Conservation (phyloP, 1,284 basidiomycete species). For the Phellinidium pouzarii region DNA sequence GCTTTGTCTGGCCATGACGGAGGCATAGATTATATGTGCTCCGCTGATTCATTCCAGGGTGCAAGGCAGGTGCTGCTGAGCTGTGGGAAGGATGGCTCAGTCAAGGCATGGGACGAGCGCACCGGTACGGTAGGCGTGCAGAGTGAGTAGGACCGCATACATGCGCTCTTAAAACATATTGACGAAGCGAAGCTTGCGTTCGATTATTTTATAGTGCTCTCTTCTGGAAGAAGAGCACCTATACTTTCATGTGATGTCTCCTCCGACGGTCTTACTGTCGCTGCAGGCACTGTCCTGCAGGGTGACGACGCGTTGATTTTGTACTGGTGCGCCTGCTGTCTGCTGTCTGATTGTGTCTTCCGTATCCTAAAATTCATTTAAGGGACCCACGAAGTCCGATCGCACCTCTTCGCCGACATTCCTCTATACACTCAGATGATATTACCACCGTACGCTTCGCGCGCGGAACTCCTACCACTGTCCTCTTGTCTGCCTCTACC, state of each 20-base stretch:
- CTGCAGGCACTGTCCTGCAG: constrained; percentile 63
- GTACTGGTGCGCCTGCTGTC: constrained; percentile 50
- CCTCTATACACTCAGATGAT: constrained; percentile 74
- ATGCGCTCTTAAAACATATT: constrained; percentile 24
- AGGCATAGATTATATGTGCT: constrained; percentile 45
- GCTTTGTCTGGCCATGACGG: constrained; percentile 48
- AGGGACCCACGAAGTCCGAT: constrained; percentile 56
- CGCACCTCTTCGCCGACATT: constrained; percentile 43
- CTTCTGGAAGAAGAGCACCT: constrained; percentile 36
- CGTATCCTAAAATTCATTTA: constrained; percentile 9
- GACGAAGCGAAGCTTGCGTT: constrained; percentile 38
- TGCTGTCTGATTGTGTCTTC: background rate
- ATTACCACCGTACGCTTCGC: constrained; percentile 60
- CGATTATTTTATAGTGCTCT: constrained; percentile 37
- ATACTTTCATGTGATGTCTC: constrained; percentile 67
- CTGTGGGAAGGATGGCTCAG: constrained; percentile 55
- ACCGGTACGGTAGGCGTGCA: constrained; percentile 44
- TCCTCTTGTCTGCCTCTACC: constrained; percentile 62
- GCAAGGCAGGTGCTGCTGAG: constrained; percentile 41
- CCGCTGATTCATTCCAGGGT: constrained; percentile 31
- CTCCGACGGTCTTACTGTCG: constrained; percentile 55
- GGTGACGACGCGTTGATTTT: constrained; percentile 64
- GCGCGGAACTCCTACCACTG: constrained; percentile 26
- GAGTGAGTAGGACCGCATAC: constrained; percentile 40
- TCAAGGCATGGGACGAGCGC: constrained; percentile 68